Evolutionary conservation across 1,284 basidiomycete species (phyloP).

Genomic region (Marasmius fiardii): DNA sequence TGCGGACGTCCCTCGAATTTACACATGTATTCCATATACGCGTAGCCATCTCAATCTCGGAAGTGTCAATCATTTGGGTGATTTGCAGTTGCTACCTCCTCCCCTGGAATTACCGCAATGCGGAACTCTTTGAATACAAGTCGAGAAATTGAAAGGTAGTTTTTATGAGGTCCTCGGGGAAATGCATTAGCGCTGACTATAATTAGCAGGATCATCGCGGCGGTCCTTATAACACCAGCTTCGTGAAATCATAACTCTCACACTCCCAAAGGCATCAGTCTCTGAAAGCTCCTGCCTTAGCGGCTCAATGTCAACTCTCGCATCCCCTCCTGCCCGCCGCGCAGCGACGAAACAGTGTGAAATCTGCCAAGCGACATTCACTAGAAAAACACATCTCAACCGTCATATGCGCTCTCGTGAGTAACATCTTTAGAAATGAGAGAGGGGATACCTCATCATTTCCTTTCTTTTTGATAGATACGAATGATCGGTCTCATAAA

Average conservation of each 20-base stretch:
- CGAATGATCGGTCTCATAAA: constrained; percentile 48
- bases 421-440: constrained; percentile 11
- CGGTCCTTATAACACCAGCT: neutral
- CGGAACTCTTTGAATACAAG: neutral
- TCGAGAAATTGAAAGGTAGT: neutral
- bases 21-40: too few relatives aligned
- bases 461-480: constrained; percentile 26
- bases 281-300: neutral
- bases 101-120: neutral
- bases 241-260: neutral
- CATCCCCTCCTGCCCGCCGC: neutral
- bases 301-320: neutral
- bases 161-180: neutral
- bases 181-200: neutral
- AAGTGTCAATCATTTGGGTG: too few relatives aligned
- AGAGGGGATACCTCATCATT: neutral
- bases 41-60: too few relatives aligned
- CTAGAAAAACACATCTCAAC: constrained; percentile 1
- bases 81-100: neutral
- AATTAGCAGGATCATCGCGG: neutral
- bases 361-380: neutral
- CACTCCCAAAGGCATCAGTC: neutral
- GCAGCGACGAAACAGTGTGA: constrained; percentile 3
- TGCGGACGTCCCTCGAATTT: too few relatives aligned
- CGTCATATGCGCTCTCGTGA: constrained; percentile 31